These are phyloP conservation scores for Taphrina confusa DNA, from an alignment of 1,139 yeast genomes.

Conservation along the genomic window DNA sequence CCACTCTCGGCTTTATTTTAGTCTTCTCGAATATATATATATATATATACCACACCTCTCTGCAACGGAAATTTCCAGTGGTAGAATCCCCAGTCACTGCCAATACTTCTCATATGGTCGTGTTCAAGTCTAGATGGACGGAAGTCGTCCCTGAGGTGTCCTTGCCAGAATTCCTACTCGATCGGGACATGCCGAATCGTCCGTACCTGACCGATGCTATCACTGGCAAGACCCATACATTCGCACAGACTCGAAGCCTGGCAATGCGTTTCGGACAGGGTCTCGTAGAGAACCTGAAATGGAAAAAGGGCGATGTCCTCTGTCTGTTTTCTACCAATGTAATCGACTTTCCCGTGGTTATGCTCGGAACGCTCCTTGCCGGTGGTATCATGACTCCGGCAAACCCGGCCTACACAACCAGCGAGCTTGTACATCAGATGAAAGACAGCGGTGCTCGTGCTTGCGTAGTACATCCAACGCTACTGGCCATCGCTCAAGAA, in stretches of 20 bases:
- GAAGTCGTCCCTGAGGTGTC: conserved; percentile 5
- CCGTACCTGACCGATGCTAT: conserved; percentile 29
- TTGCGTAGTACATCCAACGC: conserved; percentile 41
- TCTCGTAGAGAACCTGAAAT: conserved; percentile 41
- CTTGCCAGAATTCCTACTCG: conserved; percentile 27
- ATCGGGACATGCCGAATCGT: conserved; percentile 25
- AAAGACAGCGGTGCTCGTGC: conserved; percentile 44
- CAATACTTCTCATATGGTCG: too few relatives aligned
- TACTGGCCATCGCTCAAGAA: conserved; percentile 41
- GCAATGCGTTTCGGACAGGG: conserved; percentile 30
- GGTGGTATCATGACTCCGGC: conserved; percentile 49
- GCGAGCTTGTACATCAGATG: conserved; percentile 48
- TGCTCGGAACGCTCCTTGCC: conserved; percentile 45
- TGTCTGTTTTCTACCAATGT: conserved; percentile 45
- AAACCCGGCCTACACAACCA: conserved; percentile 45
- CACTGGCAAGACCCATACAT: conserved; percentile 19
- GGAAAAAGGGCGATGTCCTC: conserved; percentile 45
- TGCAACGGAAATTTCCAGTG: too few relatives aligned
- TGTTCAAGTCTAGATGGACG: conserved; percentile 3
- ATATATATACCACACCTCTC: too few relatives aligned
- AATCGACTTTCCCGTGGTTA: conserved; percentile 44
- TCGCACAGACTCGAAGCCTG: conserved; percentile 4
- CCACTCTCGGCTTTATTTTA: too few relatives aligned
- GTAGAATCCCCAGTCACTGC: too few relatives aligned
- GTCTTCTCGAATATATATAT: too few relatives aligned